phyloP scores from a whole-genome alignment of 192 early-diverging fungal species.

The Nowakowskiella sp. region DNA sequence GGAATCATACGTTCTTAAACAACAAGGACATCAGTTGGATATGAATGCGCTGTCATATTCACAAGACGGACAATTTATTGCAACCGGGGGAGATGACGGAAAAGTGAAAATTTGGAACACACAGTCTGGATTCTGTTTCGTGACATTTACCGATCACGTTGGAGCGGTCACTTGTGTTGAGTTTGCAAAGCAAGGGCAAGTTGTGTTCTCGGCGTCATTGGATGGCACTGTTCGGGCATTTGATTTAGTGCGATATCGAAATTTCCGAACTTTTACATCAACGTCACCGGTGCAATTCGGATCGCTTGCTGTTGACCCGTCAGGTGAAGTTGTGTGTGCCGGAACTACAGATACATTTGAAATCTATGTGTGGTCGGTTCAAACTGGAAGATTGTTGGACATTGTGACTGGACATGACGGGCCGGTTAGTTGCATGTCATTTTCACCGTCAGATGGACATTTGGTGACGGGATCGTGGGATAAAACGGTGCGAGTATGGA shows the following conservation, averaged over 20 bases:
- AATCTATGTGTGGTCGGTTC: slow-evolving; percentile 97
- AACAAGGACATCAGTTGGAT: slow-evolving; percentile 96
- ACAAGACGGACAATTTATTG: slow-evolving; percentile 86
- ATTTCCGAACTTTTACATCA: slow-evolving; percentile 95
- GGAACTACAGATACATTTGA: slow-evolving; percentile 92
- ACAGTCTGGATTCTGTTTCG: slow-evolving; percentile 91
- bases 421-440: slow-evolving; percentile 75
- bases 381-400: slow-evolving; percentile 96
- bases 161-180: slow-evolving; percentile 71
- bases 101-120: slow-evolving; percentile 99
- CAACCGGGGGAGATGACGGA: slow-evolving; percentile 92
- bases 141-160: slow-evolving; percentile 91
- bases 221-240: slow-evolving; percentile 99
- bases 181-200: slow-evolving; percentile 88
- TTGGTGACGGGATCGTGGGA: slow-evolving; percentile 93
- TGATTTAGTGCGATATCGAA: slow-evolving; percentile 94
- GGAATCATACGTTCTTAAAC: slow-evolving; percentile 97
- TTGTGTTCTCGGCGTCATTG: slow-evolving; percentile 87
- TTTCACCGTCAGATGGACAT: slow-evolving; percentile 72
- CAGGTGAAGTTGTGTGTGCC: slow-evolving; percentile 94
- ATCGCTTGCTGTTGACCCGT: slow-evolving; percentile 87
- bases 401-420: slow-evolving; percentile 88
- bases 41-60: slow-evolving; percentile 86
- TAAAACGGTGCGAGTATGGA: slow-evolving; percentile 79
- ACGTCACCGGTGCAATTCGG: slow-evolving; percentile 93